Base-by-base conservation (phyloP, 169 alveolate genomes). In the Ichthyophthirius multifiliis region DNA sequence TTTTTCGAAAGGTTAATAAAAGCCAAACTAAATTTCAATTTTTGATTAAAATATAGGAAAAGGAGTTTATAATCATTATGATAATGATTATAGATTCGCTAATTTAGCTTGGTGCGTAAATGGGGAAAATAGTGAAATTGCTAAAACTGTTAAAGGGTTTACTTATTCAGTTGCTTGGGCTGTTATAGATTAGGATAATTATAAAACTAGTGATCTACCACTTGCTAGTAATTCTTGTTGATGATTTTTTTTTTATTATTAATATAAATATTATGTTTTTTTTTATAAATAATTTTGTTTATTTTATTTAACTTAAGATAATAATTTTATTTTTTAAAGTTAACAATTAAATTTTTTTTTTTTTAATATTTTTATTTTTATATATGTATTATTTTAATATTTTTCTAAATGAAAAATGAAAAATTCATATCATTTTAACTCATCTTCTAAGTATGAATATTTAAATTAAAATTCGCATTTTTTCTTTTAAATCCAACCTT, bases 401-500 rank as follows among this genome's bases (percentile, higher is more conserved):
- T n/a, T n/a, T n/a, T n/a, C n/a, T n/a, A n/a, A n/a, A n/a, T n/a
- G n/a, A n/a, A n/a, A n/a, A n/a, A n/a, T n/a, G n/a, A n/a, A n/a
- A n/a, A n/a, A n/a, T n/a, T n/a, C n/a, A n/a, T n/a, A 45, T 45
- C 63, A 45, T 20, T 34, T 34, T 9, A 37, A 16, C 41, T 67
- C 77, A 37, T 39, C 55, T 15, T 67, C 77, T 39, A 37, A 67
- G 30, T 67, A 67, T 5, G 43, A 16, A 9, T 67, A 67, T 41
- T 67, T 67, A 44, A 67, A 67, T 15, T 39, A n/a, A 20, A 67
- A 67, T 30, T 67, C 77, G 7, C 32, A 32, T 67, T 67, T 67
- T 37, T 67, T 67, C 41, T 62, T 67, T 44, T 34, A 67, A 13
- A 20, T 37, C 77, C 77, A 67, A 1, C 77, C 77, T 20, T 67